These are phyloP conservation scores for Globisporangium iwayamae DNA, from an alignment of 352 stramenopile species.

Conservation along the genomic window DNA sequence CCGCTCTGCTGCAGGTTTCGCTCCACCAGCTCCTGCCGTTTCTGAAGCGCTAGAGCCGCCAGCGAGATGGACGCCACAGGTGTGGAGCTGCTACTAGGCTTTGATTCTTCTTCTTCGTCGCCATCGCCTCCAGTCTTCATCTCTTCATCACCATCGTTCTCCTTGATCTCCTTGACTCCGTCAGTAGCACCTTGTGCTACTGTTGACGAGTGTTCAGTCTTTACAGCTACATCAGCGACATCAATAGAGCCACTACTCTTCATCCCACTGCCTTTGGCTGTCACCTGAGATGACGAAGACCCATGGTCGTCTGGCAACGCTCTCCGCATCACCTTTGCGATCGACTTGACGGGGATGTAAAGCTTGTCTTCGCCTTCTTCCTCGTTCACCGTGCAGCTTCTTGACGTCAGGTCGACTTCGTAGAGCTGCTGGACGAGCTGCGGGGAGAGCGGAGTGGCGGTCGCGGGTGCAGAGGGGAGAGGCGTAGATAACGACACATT, in stretches of 20 bases:
- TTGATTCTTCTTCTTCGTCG: background rate
- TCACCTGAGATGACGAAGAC: background rate
- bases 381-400: conserved; percentile 28
- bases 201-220: background rate
- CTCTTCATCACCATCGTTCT: background rate
- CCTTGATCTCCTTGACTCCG: background rate
- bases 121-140: conserved; percentile 2
- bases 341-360: conserved; percentile 64
- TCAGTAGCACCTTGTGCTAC: background rate
- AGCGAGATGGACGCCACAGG: background rate
- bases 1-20: conserved; percentile 9
- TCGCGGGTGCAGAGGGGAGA: conserved; percentile 4
- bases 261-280: background rate
- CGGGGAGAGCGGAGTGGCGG: conserved; percentile 40
- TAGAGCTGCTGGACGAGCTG: conserved; percentile 62
- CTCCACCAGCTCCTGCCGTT: conserved; percentile 1
- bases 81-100: background rate
- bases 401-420: conserved; percentile 54
- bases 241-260: background rate
- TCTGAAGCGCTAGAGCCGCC: conserved; percentile 5
- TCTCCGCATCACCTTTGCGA: conserved; percentile 75
- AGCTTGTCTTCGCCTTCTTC: conserved; percentile 70
- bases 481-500: background rate
- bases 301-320: conserved; percentile 27
- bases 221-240: background rate